Percentiles rank a stretch among this genome's conserved stretches.
phyloP scores from a whole-genome alignment of 768 basidiomycete genomes.

The Cantharellus cinnabarinus region DNA sequence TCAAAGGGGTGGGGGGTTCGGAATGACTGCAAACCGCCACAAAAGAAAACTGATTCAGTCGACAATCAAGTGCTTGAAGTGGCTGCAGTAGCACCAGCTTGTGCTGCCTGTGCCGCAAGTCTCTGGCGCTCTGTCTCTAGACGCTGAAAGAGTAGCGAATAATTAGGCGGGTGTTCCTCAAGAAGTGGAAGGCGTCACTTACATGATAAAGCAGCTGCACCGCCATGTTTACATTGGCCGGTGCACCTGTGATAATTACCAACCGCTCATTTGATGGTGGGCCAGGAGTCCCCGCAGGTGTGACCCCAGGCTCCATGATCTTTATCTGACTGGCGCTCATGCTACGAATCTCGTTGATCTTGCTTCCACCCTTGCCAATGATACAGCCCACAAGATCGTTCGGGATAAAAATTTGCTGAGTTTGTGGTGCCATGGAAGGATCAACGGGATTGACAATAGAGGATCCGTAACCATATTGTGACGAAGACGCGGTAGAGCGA shows the following conservation, averaged over 20 bases:
- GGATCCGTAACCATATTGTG: conserved; percentile 4
- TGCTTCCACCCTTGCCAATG: conserved; percentile 94
- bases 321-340: conserved; percentile 93
- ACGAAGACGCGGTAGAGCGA: not conserved
- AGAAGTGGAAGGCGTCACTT: not conserved
- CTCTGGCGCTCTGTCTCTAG: conserved; percentile 13
- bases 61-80: too few relatives aligned
- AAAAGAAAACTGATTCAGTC: too few relatives aligned
- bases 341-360: conserved; percentile 96
- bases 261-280: conserved; percentile 49
- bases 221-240: conserved; percentile 88
- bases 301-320: conserved; percentile 91
- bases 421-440: conserved; percentile 53
- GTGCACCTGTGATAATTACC: conserved; percentile 94
- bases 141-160: conserved; percentile 10
- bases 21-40: too few relatives aligned
- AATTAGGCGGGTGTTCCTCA: not conserved
- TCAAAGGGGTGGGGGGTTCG: too few relatives aligned
- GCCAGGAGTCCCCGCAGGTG: conserved; percentile 30
- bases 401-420: conserved; percentile 95
- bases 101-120: not conserved
- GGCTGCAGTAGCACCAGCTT: too few relatives aligned
- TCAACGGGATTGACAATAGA: conserved; percentile 20
- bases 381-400: conserved; percentile 94
- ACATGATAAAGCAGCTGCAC: conserved; percentile 46